Base-by-base conservation (phyloP, 163 green algal species). In the Coccomyxa subellipsoidea region DNA sequence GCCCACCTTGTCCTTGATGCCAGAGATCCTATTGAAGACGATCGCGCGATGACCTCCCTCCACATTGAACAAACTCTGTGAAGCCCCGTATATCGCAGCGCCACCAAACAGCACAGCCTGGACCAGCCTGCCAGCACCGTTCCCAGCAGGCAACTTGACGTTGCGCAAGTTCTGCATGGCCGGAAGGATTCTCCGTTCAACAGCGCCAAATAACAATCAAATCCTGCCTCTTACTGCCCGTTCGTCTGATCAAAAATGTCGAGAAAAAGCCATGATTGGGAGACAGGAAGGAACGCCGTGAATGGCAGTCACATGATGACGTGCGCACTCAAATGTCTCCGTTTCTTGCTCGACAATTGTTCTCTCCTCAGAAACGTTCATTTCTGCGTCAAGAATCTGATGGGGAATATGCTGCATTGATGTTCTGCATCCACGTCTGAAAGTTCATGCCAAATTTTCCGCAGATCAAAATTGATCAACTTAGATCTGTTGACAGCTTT, bases 11-110 rank as follows among this genome's bases (percentile, higher is more conserved):
- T 99, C 94, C 88, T 98, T 99, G 84, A 99, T 94, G n/a, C 97
- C 97, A 21, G 91, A 59, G 0, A 99, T 34, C 2, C 97, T 88
- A 86, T 99, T 99, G 92, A 99, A 99, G 4, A 99, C 94, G 71
- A 99, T 98, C 8, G 94, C 97, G n/a, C 97, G 91, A 88, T 99
- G 96, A 79, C 97, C 97, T 83, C 97, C 97, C 87, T 99, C 97
- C 40, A 99, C 97, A 88, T 99, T 99, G 90, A 99, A 99, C 5
- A 99, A 80, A 72, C 85, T 93, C 89, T 99, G 95, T 7, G 91
- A 87, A 12, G 89, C 80, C 12, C 89, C 94, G 71, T 97, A 99
- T 0, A 96, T 77, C 9, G 84, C 84, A 32, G 89, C 90, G 32
- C 89, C 90, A 3, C 90, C 90, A 10, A 92, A 27, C 6, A 91